Percentiles rank a stretch among this genome's conserved stretches.
phyloP scores from a whole-genome alignment of 2,329 filamentous ascomycete genomes.

The Annulohypoxylon truncatum region DNA sequence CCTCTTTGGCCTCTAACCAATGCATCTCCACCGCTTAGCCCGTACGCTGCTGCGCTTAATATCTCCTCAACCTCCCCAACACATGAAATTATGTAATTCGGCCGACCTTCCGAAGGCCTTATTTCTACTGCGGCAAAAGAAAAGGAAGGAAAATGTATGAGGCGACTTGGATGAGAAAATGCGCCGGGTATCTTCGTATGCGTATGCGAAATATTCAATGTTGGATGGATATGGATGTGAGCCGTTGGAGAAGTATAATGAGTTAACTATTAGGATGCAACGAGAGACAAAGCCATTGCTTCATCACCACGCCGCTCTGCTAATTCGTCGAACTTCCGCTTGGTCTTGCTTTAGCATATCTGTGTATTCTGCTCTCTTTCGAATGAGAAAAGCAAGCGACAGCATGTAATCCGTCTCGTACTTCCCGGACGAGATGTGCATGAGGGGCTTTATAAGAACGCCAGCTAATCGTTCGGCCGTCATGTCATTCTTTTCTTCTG shows the following conservation, averaged over 20 bases:
- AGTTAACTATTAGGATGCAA: neutral
- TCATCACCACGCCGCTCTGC: slow-evolving; percentile 44
- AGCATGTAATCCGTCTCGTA: slow-evolving; percentile 56
- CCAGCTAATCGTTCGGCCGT: slow-evolving; percentile 57
- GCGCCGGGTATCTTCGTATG: slow-evolving; percentile 36
- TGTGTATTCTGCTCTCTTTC: slow-evolving; percentile 56
- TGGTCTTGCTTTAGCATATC: slow-evolving; percentile 51
- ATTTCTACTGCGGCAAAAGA: neutral
- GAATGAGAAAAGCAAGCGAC: slow-evolving; percentile 58
- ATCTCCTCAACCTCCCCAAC: slow-evolving; percentile 17
- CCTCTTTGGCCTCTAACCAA: slow-evolving; percentile 16
- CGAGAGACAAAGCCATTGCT: neutral
- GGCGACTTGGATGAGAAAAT: slow-evolving; percentile 18
- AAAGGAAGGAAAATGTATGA: slow-evolving; percentile 1
- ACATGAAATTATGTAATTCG: slow-evolving; percentile 34
- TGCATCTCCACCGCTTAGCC: slow-evolving; percentile 32
- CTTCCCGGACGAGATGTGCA: slow-evolving; percentile 52
- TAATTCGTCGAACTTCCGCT: slow-evolving; percentile 43
- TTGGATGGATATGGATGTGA: slow-evolving; percentile 16
- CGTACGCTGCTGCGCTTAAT: slow-evolving; percentile 23
- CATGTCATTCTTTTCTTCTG: slow-evolving; percentile 56
- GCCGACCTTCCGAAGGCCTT: slow-evolving; percentile 7
- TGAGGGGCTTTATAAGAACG: slow-evolving; percentile 54
- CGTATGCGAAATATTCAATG: slow-evolving; percentile 24
- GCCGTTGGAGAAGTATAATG: slow-evolving; percentile 14